phyloP scores from a whole-genome alignment of 2,329 filamentous ascomycete species.

The Alternaria panax region DNA sequence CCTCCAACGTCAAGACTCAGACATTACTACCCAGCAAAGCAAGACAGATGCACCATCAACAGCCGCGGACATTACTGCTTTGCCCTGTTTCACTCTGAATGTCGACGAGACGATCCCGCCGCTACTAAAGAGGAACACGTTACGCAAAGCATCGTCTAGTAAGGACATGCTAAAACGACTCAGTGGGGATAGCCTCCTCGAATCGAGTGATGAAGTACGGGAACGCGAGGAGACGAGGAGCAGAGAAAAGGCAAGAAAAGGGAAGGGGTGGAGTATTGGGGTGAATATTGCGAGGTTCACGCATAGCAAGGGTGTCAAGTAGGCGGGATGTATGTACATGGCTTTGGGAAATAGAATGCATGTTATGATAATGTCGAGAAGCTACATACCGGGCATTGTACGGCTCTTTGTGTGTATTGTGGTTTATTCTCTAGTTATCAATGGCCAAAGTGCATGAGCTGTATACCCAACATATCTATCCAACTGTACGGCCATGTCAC shows the following conservation, averaged over 20 bases:
- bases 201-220: slow-evolving; percentile 9
- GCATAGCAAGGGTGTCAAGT: slow-evolving; percentile 34
- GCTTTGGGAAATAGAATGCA: too few relatives aligned
- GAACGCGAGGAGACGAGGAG: slow-evolving; percentile 15
- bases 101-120: slow-evolving; percentile 13
- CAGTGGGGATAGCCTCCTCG: slow-evolving; percentile 12
- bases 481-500: neutral
- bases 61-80: neutral
- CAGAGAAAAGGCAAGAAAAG: slow-evolving; percentile 28
- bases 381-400: neutral
- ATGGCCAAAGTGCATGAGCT: neutral
- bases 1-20: neutral
- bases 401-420: neutral
- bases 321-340: too few relatives aligned
- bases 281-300: slow-evolving; percentile 27
- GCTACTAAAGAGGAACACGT: neutral
- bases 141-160: neutral
- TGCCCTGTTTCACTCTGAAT: neutral
- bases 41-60: neutral
- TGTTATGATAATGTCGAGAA: too few relatives aligned
- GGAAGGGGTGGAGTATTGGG: slow-evolving; percentile 42
- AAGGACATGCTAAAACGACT: neutral
- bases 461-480: neutral
- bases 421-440: neutral
- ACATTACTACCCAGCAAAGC: neutral